Evolutionary conservation across 441 rosid species (phyloP).

Genomic region (Syzygium syzygioides): DNA sequence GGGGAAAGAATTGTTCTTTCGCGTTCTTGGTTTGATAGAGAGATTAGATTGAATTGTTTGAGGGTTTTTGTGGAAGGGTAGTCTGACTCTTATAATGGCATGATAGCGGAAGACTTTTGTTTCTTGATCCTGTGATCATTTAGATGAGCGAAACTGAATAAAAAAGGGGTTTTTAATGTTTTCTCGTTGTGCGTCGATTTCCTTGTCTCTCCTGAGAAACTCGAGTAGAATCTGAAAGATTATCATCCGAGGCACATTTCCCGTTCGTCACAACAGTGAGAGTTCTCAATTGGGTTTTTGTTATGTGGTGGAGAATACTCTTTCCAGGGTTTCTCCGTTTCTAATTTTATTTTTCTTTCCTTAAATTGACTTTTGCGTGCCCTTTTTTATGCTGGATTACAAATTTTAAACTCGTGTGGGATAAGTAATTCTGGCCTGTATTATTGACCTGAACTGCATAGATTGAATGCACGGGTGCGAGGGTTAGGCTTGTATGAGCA

Average conservation of each 20-base stretch:
- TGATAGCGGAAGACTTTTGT: accelerated
- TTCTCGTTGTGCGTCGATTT: not conserved
- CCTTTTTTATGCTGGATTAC: not conserved
- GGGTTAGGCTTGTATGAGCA: not conserved
- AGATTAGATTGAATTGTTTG: too few species aligned
- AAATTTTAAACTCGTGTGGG: not conserved
- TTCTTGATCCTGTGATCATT: not conserved
- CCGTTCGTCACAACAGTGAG: not conserved
- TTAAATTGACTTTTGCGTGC: not conserved
- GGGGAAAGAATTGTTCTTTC: not conserved
- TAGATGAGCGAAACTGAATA: not conserved
- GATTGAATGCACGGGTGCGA: not conserved
- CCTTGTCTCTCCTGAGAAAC: not conserved
- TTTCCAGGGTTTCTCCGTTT: not conserved
- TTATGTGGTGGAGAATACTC: not conserved
- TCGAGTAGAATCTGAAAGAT: not conserved
- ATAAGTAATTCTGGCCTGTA: not conserved
- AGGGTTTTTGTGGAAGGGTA: too few species aligned
- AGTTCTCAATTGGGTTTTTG: not conserved
- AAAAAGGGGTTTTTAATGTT: accelerated
- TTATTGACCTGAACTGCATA: not conserved
- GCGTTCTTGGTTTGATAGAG: not conserved
- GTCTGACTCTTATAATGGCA: not conserved
- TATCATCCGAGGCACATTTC: not conserved
- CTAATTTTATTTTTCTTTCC: not conserved